phyloP scores from a whole-genome alignment of 495 filamentous ascomycete species.

The Daldinia grandis region DNA sequence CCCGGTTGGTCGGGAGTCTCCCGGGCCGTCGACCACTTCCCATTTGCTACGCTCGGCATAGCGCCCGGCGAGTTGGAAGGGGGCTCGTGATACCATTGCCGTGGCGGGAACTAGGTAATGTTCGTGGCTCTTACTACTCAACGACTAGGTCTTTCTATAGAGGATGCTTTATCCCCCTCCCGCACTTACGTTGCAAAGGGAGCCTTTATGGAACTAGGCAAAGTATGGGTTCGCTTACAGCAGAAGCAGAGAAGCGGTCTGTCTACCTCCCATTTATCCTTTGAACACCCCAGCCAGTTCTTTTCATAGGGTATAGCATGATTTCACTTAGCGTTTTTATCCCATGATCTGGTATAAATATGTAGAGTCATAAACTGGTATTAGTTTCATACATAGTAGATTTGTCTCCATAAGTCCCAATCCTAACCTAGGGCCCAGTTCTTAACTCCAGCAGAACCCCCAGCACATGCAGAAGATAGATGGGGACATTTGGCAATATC shows the following conservation, averaged over 20 bases:
- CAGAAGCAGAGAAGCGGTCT: neutral
- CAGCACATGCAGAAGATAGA: neutral
- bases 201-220: neutral
- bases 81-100: neutral
- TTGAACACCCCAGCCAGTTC: neutral
- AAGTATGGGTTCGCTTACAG: neutral
- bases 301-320: neutral
- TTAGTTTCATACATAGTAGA: neutral
- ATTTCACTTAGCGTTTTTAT: neutral
- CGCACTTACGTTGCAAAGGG: neutral
- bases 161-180: neutral
- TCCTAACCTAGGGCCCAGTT: neutral
- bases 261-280: neutral
- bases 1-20: neutral
- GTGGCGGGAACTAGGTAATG: neutral
- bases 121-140: neutral
- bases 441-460: neutral
- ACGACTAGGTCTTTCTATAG: neutral
- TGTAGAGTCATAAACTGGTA: neutral
- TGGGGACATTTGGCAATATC: neutral
- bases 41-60: neutral
- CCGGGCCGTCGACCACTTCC: neutral
- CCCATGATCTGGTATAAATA: neutral
- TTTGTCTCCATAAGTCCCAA: neutral
- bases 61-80: neutral